Conservation (phyloP, 2,329 filamentous ascomycete genomes). For the Setomelanomma holmii region DNA sequence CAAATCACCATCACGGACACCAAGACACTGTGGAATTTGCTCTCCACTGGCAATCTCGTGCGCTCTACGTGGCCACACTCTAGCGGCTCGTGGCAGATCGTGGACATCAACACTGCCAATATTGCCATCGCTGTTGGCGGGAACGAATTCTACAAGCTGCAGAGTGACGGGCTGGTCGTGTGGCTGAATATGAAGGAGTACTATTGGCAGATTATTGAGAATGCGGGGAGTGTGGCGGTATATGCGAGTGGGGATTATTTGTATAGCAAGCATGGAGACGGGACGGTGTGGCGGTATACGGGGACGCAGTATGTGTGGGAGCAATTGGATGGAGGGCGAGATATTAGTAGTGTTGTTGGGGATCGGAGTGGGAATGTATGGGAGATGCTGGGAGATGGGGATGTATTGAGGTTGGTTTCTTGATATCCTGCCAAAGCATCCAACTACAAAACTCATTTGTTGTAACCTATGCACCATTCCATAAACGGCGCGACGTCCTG, state of each 20-base stretch:
- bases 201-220: constrained; percentile 33
- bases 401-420: constrained; percentile 31
- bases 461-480: no score
- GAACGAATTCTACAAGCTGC: constrained; percentile 39
- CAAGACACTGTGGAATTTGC: constrained; percentile 35
- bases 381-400: constrained; percentile 26
- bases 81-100: constrained; percentile 26
- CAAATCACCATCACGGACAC: constrained; percentile 36
- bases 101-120: constrained; percentile 32
- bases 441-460: no score
- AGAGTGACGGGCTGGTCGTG: constrained; percentile 31
- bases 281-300: constrained; percentile 38
- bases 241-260: constrained; percentile 26
- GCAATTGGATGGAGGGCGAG: constrained; percentile 25
- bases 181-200: constrained; percentile 31
- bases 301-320: constrained; percentile 36
- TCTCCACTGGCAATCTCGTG: constrained; percentile 33
- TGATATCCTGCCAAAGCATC: no score
- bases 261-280: constrained; percentile 34
- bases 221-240: constrained; percentile 18
- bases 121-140: constrained; percentile 33
- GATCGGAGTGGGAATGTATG: constrained; percentile 33
- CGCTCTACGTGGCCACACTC: constrained; percentile 32
- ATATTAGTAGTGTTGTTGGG: constrained; percentile 20
- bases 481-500: no score